phyloP scores from a whole-genome alignment of 1,284 basidiomycete species.

The Sparassis latifolia region DNA sequence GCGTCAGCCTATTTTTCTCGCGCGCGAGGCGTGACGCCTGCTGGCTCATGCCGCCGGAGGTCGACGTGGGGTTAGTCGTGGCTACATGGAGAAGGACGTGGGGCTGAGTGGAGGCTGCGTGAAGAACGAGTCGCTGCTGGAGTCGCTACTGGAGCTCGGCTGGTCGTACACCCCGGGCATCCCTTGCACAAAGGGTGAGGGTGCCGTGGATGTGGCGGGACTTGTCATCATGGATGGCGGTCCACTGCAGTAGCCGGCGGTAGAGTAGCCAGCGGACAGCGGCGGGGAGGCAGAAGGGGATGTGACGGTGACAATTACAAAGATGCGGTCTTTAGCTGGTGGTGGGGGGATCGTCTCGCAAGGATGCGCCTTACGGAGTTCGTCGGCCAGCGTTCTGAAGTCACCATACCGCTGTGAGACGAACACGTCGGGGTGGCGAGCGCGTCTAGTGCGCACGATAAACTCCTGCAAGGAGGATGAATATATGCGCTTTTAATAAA shows the following conservation, averaged over 20 bases:
- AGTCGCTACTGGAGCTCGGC: constrained; percentile 11
- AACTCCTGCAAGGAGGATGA: constrained; percentile 72
- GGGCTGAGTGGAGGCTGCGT: constrained; percentile 14
- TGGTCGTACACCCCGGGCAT: constrained; percentile 18
- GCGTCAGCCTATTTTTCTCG: constrained; percentile 93
- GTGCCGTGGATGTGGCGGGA: too few species aligned
- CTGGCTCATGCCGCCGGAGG: constrained; percentile 9
- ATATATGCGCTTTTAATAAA: too few species aligned
- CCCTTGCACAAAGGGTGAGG: constrained; percentile 2
- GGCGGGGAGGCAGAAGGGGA: too few species aligned
- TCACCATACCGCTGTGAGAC: constrained; percentile 95
- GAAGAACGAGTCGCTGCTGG: constrained; percentile 20
- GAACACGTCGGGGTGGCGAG: constrained; percentile 69
- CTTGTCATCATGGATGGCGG: too few species aligned
- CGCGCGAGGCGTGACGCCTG: constrained; percentile 54
- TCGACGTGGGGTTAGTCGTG: too few species aligned
- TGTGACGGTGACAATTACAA: constrained; percentile 38
- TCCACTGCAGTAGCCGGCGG: too few species aligned
- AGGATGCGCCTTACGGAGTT: constrained; percentile 83
- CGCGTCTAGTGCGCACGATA: constrained; percentile 81
- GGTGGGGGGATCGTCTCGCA: constrained; percentile 73
- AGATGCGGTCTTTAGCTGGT: constrained; percentile 80
- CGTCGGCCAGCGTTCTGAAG: constrained; percentile 80
- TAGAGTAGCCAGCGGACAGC: too few species aligned
- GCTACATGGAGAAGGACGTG: too few species aligned